Base-by-base conservation (phyloP, 139 green algal genomes). In the Astrephomene gubernaculifera region DNA sequence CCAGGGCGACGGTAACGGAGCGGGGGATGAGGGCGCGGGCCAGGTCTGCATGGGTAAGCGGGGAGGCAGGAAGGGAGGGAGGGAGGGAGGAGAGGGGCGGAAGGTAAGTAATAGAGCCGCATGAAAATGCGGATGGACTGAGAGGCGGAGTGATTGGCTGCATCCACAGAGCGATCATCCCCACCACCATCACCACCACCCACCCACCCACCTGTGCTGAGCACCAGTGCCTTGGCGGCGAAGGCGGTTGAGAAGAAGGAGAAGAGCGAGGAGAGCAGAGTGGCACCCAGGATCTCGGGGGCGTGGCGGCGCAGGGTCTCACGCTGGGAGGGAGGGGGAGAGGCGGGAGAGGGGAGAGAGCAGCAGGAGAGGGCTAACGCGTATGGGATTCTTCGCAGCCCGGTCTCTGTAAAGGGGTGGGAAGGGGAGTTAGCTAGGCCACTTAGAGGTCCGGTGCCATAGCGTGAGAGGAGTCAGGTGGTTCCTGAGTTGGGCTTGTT, bases 1-100 rank as follows among this genome's bases (percentile, higher is more conserved):
- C 96, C 67, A 98, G 89, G 0, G 96, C 96, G 33, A 98, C 92
- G 0, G 96, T 98, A 31, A 98, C 94, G 24, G 85, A 94, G 45
- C 96, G 89, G 2, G 96, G 96, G 19, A 96, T 91, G 70, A 98
- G 81, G 0, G 92, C 94, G 35, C 87, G 74, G 0, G 93, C 91
- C 14, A 98, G 78, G 9, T 71, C 92, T 90, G 90, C 82, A 72
- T 25, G 9, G 2, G 25, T 24, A 0, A 36, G 2, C 4, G 39
- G 68, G 38, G 24, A 2, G 24, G 38, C 38, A 14, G 64, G 22
- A 19, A 35, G 2, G 35, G 33, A 19, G 45, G 31, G 4, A 44
- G 71, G 45, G 21, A 3, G 45, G 12, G 14, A 29, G n/a, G 10
- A 63, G 14, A 10, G n/a, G 2, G 44, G 8, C 31, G 71, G 24